Percentiles rank a stretch among this genome's conserved stretches.
Conservation (phyloP, 192 early-diverging fungal genomes). For the Spizellomyces sp. region DNA sequence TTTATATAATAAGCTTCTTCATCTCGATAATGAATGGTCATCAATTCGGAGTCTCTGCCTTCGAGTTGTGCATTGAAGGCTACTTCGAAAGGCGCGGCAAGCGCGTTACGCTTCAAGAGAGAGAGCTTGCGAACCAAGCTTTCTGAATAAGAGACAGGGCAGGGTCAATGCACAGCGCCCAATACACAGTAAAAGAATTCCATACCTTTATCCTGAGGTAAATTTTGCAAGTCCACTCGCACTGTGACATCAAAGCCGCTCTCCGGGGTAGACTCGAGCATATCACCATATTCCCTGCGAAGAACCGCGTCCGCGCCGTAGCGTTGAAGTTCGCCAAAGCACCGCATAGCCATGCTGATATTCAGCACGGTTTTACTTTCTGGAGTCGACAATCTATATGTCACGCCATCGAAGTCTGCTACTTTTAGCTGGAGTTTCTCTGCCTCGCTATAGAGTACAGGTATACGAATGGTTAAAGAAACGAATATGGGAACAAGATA, state of each 20-base stretch:
- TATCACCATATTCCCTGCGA: slow-evolving; percentile 76
- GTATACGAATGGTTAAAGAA: background rate
- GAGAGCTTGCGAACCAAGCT: slow-evolving; percentile 72
- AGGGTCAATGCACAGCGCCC: too few species aligned
- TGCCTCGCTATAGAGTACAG: slow-evolving; percentile 21
- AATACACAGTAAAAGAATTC: too few species aligned
- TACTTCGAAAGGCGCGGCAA: slow-evolving; percentile 90
- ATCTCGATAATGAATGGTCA: slow-evolving; percentile 93
- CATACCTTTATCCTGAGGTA: slow-evolving; percentile 74
- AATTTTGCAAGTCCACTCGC: slow-evolving; percentile 74
- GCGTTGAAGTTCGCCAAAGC: slow-evolving; percentile 75
- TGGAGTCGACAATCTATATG: slow-evolving; percentile 78
- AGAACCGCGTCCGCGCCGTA: slow-evolving; percentile 89
- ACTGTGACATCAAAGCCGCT: slow-evolving; percentile 79
- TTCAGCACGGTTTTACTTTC: slow-evolving; percentile 50
- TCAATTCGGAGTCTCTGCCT: slow-evolving; percentile 75
- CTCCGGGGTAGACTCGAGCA: slow-evolving; percentile 50
- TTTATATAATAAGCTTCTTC: slow-evolving; percentile 93
- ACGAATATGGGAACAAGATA: background rate
- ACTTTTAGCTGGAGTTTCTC: slow-evolving; percentile 64
- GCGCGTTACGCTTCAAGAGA: slow-evolving; percentile 89
- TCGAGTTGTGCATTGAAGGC: slow-evolving; percentile 84
- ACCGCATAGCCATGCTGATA: slow-evolving; percentile 84
- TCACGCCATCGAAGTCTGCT: slow-evolving; percentile 97
- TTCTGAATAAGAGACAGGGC: slow-evolving; percentile 6